These are phyloP conservation scores for Scleroderma citrinum DNA, from an alignment of 768 basidiomycete species.

Conservation along the genomic window DNA sequence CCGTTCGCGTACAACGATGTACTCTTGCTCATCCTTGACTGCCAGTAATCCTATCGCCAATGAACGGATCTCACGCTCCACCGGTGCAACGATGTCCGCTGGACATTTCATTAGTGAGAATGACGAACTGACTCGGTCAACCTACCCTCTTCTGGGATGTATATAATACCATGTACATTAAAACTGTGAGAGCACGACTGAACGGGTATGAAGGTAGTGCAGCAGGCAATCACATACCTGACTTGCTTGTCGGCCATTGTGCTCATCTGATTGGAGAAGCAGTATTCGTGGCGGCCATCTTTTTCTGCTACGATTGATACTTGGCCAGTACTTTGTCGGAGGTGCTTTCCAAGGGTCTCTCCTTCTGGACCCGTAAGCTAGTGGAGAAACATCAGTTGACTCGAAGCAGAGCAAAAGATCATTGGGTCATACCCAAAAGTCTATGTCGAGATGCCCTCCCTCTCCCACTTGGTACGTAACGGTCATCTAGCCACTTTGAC, in stretches of 20 bases:
- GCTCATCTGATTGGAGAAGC: slow-evolving; percentile 99
- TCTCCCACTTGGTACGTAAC: slow-evolving; percentile 98
- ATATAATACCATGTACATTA: slow-evolving; percentile 97
- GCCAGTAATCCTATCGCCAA: slow-evolving; percentile 75
- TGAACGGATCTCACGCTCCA: slow-evolving; percentile 90
- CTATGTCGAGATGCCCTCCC: slow-evolving; percentile 94
- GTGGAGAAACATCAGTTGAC: slow-evolving; percentile 7
- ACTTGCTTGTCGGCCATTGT: slow-evolving; percentile 93
- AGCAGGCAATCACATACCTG: slow-evolving; percentile 43
- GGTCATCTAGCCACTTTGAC: slow-evolving; percentile 68
- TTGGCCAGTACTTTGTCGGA: slow-evolving; percentile 85
- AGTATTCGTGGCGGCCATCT: slow-evolving; percentile 90
- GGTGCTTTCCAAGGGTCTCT: slow-evolving; percentile 65
- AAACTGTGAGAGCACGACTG: slow-evolving; percentile 49
- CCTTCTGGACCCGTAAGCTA: slow-evolving; percentile 80
- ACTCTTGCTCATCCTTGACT: slow-evolving; percentile 99
- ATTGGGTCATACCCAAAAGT: slow-evolving; percentile 73
- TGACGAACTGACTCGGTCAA: background rate
- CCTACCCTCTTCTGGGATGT: slow-evolving; percentile 83
- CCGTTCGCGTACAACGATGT: slow-evolving; percentile 90
- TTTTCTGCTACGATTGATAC: slow-evolving; percentile 79
- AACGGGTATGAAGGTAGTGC: slow-evolving; percentile 1
- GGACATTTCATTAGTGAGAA: slow-evolving; percentile 2
- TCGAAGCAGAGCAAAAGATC: background rate
- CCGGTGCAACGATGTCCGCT: slow-evolving; percentile 82